phyloP scores from a whole-genome alignment of 2,329 filamentous ascomycete species.

The Nothophoma quercina region DNA sequence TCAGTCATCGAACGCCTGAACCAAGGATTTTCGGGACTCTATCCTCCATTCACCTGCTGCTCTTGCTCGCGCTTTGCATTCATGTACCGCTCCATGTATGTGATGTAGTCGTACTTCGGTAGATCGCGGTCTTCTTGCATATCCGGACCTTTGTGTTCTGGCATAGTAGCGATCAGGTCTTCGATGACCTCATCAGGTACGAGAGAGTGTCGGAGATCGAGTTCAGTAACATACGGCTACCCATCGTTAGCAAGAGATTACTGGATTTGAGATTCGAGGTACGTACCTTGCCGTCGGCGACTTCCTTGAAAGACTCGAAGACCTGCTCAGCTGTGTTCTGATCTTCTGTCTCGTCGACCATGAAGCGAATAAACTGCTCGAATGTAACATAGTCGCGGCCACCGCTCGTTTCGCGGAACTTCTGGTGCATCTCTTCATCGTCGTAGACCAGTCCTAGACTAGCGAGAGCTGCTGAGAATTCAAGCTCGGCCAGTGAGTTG shows the following conservation, averaged over 20 bases:
- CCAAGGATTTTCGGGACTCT: constrained; percentile 22
- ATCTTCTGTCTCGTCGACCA: constrained; percentile 98
- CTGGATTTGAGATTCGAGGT: neutral
- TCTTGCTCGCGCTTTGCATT: constrained; percentile 34
- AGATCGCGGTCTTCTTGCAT: constrained; percentile 82
- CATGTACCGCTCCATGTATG: constrained; percentile 85
- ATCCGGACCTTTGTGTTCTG: constrained; percentile 82
- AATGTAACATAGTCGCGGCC: constrained; percentile 86
- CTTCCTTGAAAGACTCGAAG: constrained; percentile 96
- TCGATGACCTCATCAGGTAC: constrained; percentile 98
- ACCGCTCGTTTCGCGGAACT: constrained; percentile 86
- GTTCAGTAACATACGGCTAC: constrained; percentile 92
- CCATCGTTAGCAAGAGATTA: constrained; percentile 14
- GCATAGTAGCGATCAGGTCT: constrained; percentile 87
- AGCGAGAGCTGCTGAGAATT: constrained; percentile 95
- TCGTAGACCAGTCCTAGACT: constrained; percentile 95
- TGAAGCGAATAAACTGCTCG: constrained; percentile 98
- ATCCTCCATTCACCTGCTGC: constrained; percentile 32
- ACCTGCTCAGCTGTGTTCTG: constrained; percentile 99
- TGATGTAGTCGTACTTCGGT: constrained; percentile 94
- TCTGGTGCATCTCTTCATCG: constrained; percentile 97
- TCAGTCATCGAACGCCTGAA: constrained; percentile 2
- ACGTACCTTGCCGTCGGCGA: constrained; percentile 88
- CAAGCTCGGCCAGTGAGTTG: constrained; percentile 89
- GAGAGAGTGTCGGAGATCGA: constrained; percentile 92